phyloP scores from a whole-genome alignment of 2,329 filamentous ascomycete genomes.

The Fusarium algeriense region DNA sequence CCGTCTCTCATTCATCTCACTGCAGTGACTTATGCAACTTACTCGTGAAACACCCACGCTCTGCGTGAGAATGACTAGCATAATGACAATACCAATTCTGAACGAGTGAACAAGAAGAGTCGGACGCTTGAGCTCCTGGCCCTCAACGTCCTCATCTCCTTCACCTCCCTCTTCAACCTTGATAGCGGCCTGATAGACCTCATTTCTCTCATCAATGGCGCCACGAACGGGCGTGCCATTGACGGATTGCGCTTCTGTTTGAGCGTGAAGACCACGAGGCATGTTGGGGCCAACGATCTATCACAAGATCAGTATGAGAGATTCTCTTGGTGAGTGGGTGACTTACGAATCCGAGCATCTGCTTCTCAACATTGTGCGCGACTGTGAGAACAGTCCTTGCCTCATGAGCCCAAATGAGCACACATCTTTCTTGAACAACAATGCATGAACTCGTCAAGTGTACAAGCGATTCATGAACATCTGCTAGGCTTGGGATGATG shows the following conservation, averaged over 20 bases:
- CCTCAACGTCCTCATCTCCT: constrained; percentile 38
- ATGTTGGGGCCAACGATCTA: constrained; percentile 45
- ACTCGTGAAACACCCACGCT: constrained; percentile 44
- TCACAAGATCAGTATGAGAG: background rate
- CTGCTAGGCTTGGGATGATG: constrained; percentile 32
- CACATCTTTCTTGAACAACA: constrained; percentile 38
- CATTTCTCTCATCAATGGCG: constrained; percentile 45
- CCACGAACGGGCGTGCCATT: constrained; percentile 42
- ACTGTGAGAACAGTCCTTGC: constrained; percentile 40
- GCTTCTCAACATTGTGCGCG: constrained; percentile 45
- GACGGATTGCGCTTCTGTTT: constrained; percentile 41
- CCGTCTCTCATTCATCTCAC: fast-evolving
- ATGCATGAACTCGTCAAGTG: constrained; percentile 41
- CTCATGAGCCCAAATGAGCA: constrained; percentile 44
- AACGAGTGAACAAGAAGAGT: constrained; percentile 42
- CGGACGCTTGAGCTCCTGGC: constrained; percentile 36
- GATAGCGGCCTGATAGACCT: constrained; percentile 43
- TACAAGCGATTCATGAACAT: constrained; percentile 34
- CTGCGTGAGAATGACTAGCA: constrained; percentile 45
- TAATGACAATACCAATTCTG: constrained; percentile 44
- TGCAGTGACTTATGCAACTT: background rate
- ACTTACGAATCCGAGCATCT: constrained; percentile 45
- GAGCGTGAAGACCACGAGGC: constrained; percentile 39
- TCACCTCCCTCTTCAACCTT: constrained; percentile 47
- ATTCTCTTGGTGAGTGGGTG: fast-evolving